Evolutionary conservation across 2,329 filamentous ascomycete genomes (phyloP).

Genomic region (Sporothrix curviconia): DNA sequence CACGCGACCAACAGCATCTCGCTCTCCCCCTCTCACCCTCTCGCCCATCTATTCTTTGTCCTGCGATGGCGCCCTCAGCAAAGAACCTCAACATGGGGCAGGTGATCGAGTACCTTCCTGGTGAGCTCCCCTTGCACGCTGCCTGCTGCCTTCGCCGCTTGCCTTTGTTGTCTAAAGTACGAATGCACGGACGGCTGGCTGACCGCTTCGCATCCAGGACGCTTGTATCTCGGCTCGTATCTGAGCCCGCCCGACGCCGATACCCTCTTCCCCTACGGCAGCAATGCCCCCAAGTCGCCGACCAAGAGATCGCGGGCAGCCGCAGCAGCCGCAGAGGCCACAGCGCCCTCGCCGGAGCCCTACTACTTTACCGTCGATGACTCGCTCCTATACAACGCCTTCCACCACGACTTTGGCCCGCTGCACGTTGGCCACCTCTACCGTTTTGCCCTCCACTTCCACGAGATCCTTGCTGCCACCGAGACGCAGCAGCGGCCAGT

Average conservation of each 20-base stretch:
- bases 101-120: conserved; percentile 93
- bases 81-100: conserved; percentile 64
- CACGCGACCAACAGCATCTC: conserved; percentile 12
- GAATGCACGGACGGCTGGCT: no score
- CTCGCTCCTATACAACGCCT: conserved; percentile 89
- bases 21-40: not conserved
- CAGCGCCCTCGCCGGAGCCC: conserved; percentile 49
- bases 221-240: conserved; percentile 91
- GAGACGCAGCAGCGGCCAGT: conserved; percentile 85
- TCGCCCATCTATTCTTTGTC: not conserved
- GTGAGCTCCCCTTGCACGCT: conserved; percentile 43
- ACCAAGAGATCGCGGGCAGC: conserved; percentile 66
- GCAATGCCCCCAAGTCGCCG: conserved; percentile 54
- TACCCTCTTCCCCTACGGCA: conserved; percentile 79
- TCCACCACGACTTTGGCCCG: conserved; percentile 96
- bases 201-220: conserved; percentile 53
- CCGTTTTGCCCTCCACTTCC: conserved; percentile 90
- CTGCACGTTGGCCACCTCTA: conserved; percentile 96
- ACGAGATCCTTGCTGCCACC: conserved; percentile 86
- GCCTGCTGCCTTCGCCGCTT: not conserved
- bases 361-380: conserved; percentile 97
- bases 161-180: conserved; percentile 19
- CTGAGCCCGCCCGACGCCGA: conserved; percentile 70
- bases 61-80: conserved; percentile 45
- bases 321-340: conserved; percentile 26